phyloP scores from a whole-genome alignment of 1,139 yeast species.

The Lodderomyces theae region DNA sequence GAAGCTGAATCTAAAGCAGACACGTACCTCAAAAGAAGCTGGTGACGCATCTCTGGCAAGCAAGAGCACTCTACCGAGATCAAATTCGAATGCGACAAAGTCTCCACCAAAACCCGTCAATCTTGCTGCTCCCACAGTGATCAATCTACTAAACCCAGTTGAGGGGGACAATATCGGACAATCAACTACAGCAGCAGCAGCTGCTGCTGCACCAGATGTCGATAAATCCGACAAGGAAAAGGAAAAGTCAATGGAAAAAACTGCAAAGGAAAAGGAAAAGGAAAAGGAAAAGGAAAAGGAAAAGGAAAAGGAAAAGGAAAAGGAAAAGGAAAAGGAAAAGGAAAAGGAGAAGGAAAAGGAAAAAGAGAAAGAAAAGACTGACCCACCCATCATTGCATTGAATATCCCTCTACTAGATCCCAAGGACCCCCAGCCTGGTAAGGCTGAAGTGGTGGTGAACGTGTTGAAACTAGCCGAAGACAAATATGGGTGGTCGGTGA shows the following conservation, averaged over 20 bases:
- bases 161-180: conserved; percentile 10
- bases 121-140: conserved; percentile 15
- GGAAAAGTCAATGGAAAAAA: conserved; percentile 8
- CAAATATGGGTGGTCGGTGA: conserved; percentile 74
- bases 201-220: conserved; percentile 7
- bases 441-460: conserved; percentile 73
- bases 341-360: too few species aligned
- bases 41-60: too few species aligned
- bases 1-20: conserved; percentile 1
- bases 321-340: conserved; percentile 8
- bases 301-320: conserved; percentile 19
- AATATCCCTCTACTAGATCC: conserved; percentile 56
- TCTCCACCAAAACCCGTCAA: conserved; percentile 11
- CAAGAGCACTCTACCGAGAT: too few species aligned
- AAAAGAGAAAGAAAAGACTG: conserved; percentile 26
- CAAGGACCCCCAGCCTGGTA: conserved; percentile 55
- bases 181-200: conserved; percentile 7
- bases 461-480: conserved; percentile 80
- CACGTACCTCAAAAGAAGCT: conserved; percentile 1
- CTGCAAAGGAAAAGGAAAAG: conserved; percentile 22
- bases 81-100: conserved; percentile 22
- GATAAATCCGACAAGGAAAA: conserved; percentile 7
- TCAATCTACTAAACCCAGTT: conserved; percentile 15
- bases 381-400: conserved; percentile 53
- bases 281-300: conserved; percentile 31